Conservation (phyloP, 2,329 filamentous ascomycete genomes). For the Lasiodiplodia sp. region DNA sequence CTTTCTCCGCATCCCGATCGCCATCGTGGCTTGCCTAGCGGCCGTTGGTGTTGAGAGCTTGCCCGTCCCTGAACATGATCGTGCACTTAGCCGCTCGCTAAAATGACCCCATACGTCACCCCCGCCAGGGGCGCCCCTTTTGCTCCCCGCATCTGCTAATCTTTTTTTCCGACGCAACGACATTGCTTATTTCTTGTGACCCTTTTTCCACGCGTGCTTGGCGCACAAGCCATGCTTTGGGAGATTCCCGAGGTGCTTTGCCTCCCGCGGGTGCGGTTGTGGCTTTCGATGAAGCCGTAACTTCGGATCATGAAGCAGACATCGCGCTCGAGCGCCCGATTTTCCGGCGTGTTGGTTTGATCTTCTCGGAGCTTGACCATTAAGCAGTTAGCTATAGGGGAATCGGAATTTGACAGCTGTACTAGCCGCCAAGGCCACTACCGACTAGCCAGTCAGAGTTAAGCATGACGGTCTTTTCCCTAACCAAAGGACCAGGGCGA, state of each 20-base stretch:
- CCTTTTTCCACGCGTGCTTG: background rate
- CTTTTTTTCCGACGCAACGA: background rate
- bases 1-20: conserved; percentile 17
- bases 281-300: conserved; percentile 2
- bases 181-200: background rate
- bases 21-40: conserved; percentile 16
- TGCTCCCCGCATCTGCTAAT: conserved; percentile 6
- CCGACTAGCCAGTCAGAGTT: background rate
- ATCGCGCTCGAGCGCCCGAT: background rate
- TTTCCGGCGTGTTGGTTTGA: conserved; percentile 8
- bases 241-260: conserved; percentile 8
- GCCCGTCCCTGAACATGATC: background rate
- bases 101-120: conserved; percentile 11
- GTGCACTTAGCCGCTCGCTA: conserved; percentile 1
- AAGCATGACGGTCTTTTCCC: conserved; percentile 1
- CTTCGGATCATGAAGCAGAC: background rate
- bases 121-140: conserved; percentile 17
- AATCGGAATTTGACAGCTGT: background rate
- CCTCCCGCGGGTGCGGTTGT: background rate
- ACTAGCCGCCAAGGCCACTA: conserved; percentile 4
- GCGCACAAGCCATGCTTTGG: conserved; percentile 1
- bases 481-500: background rate
- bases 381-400: conserved; percentile 16
- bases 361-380: background rate
- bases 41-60: conserved; percentile 12